These are phyloP conservation scores for Nemania sp. DNA, from an alignment of 2,329 filamentous ascomycete species.

Conservation along the genomic window DNA sequence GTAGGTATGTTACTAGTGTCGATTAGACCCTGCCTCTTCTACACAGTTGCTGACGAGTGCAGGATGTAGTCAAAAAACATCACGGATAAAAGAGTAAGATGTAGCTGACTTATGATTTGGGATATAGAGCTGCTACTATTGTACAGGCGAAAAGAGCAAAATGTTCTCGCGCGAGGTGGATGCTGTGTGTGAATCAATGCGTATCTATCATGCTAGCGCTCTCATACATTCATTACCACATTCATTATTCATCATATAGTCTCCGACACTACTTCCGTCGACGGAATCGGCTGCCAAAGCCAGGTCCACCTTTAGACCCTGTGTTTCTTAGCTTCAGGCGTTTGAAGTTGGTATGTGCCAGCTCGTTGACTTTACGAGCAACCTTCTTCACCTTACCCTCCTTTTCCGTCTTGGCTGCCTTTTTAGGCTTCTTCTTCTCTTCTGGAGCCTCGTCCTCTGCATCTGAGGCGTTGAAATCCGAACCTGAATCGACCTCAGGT, in stretches of 20 bases:
- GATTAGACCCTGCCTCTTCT: too few relatives aligned
- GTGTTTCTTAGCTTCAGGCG: conserved; percentile 72
- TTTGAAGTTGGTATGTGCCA: conserved; percentile 76
- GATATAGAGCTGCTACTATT: too few relatives aligned
- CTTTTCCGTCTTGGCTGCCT: conserved; percentile 54
- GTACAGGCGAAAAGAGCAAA: too few relatives aligned
- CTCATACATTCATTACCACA: conserved; percentile 29
- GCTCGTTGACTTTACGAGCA: conserved; percentile 71
- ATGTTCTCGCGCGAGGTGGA: background rate
- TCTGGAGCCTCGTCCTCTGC: conserved; percentile 43
- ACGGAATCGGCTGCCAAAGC: conserved; percentile 68
- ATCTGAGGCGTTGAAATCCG: conserved; percentile 55
- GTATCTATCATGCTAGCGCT: conserved; percentile 1
- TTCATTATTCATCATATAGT: conserved; percentile 30
- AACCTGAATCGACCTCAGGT: conserved; percentile 54
- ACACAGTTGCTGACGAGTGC: too few relatives aligned
- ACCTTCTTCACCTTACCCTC: conserved; percentile 63
- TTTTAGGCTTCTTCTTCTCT: conserved; percentile 54
- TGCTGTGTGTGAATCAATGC: conserved; percentile 7
- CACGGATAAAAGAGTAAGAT: too few relatives aligned
- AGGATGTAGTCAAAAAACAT: too few relatives aligned
- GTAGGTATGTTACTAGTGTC: too few relatives aligned
- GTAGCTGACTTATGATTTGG: background rate
- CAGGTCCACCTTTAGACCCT: conserved; percentile 71
- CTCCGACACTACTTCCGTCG: conserved; percentile 55